Evolutionary conservation across 768 basidiomycete genomes (phyloP).

Genomic region (Suillus decipiens): DNA sequence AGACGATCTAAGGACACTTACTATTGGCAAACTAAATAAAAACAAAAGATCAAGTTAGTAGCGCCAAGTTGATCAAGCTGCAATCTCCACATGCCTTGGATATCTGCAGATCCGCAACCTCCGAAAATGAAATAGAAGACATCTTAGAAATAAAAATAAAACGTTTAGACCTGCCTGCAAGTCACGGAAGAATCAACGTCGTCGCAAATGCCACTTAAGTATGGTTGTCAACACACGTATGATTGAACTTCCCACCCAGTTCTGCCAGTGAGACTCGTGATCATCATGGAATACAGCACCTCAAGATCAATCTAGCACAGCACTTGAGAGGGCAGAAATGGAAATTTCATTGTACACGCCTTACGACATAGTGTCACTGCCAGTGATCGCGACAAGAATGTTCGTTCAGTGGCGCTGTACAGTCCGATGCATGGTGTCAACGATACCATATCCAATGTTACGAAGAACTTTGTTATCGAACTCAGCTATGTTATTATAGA

Average conservation of each 20-base stretch:
- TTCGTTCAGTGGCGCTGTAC: neutral
- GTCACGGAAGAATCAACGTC: neutral
- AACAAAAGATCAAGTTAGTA: neutral
- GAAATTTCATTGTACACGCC: neutral
- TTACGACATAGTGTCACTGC: neutral
- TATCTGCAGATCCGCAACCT: constrained; percentile 17
- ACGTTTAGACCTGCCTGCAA: neutral
- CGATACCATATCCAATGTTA: neutral
- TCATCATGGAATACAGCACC: neutral
- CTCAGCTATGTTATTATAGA: neutral
- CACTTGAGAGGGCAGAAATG: neutral
- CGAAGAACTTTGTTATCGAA: neutral
- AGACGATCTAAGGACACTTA: constrained; percentile 5
- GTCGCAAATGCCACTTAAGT: neutral
- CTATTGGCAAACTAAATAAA: constrained; percentile 17
- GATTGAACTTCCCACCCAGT: neutral
- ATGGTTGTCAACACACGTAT: neutral
- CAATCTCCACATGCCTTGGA: constrained; percentile 12
- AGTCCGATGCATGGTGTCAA: neutral
- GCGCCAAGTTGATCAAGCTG: neutral
- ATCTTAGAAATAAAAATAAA: neutral
- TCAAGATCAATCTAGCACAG: neutral
- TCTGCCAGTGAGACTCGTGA: neutral
- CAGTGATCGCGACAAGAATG: neutral
- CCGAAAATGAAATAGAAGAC: constrained; percentile 6